Evolutionary conservation across 1,284 basidiomycete genomes (phyloP), one percentile per base, ranked within the genome.

Genomic region (Ustilago xerochloae): DNA sequence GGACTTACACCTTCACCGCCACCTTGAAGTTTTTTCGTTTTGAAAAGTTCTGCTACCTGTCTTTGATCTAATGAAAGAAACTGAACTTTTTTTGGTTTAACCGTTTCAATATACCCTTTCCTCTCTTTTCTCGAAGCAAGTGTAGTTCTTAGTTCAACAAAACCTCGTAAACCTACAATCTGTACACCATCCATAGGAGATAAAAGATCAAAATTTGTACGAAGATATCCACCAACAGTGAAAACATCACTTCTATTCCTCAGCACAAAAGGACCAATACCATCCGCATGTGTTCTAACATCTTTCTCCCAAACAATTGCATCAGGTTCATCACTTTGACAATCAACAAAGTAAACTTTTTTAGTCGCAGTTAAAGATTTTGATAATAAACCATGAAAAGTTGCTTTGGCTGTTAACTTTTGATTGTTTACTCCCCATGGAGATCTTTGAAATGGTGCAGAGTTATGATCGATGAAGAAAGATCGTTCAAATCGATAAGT

Each of bases 301-400:
- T 60, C 46, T 28, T 55, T 53, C 30, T 70, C 67, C 49, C 51
- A 64, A 24, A 55, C 52, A 29, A 70, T 64, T n/a, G n/a, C 67
- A 70, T 70, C 18, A 60, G 57, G 49, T 70, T 56, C 57, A 18
- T 64, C 62, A 43, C 48, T 55, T 26, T 70, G 52, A 43, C 67
- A 70, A 46, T 70, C 67, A 52, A 70, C 33, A 36, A 70, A 64
- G 53, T 64, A 70, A 12, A 70, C 53, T n/a, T 56, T 59, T 49
- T 64, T 64, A 13, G 35, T 46, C 3, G 63, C 68, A 9, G 62
- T 55, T 46, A 71, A 3, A 1, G 68, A 43, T 22, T 48, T 65
- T 28, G 53, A 52, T 4, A 65, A 22, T 0, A 62, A 13, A 6
- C 58, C 58, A 38, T 65, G 49, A 47, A 65, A 62, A 6, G 58